Percentiles rank a stretch among this genome's conserved stretches.
phyloP scores from a whole-genome alignment of 1,284 basidiomycete genomes.

The Grifola frondosa region DNA sequence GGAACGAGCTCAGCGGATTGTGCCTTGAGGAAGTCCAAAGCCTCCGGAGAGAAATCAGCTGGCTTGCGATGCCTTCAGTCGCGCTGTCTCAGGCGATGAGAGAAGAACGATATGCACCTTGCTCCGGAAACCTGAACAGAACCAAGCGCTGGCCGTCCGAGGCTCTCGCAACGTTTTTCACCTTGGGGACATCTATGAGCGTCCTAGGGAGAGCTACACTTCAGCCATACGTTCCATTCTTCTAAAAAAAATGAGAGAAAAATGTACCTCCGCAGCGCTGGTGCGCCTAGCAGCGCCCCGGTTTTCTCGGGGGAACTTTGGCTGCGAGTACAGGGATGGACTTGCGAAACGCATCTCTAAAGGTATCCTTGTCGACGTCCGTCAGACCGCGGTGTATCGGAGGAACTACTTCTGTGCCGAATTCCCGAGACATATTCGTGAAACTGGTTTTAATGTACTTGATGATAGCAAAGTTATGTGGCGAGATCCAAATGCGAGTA shows the following conservation, averaged over 20 bases:
- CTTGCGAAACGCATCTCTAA: conserved; percentile 61
- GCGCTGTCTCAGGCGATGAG: conserved; percentile 6
- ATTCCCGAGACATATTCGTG: conserved; percentile 57
- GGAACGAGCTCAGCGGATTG: conserved; percentile 55
- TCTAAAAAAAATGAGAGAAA: conserved; percentile 3
- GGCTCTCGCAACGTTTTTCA: conserved; percentile 58
- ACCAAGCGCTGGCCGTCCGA: conserved; percentile 56
- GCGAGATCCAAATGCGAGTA: too few species aligned
- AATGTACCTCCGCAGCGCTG: conserved; percentile 56
- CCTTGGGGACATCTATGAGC: conserved; percentile 65
- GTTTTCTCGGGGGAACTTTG: conserved; percentile 58
- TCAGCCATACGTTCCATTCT: conserved; percentile 5
- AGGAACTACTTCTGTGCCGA: too few species aligned
- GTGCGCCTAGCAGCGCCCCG: conserved; percentile 54
- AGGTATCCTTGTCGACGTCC: conserved; percentile 64
- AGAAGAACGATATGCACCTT: conserved; percentile 47
- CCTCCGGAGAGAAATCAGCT: conserved; percentile 65
- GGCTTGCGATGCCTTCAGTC: conserved; percentile 40
- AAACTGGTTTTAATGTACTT: conserved; percentile 24
- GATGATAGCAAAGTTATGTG: too few species aligned
- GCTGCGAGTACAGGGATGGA: conserved; percentile 66
- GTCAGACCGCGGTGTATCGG: conserved; percentile 45
- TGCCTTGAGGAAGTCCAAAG: conserved; percentile 52
- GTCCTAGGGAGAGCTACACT: conserved; percentile 32
- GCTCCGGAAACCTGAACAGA: conserved; percentile 54